Evolutionary conservation across 306 rosid species (phyloP), one percentile per base, ranked within the genome.

Genomic region (Dryas drummondii): DNA sequence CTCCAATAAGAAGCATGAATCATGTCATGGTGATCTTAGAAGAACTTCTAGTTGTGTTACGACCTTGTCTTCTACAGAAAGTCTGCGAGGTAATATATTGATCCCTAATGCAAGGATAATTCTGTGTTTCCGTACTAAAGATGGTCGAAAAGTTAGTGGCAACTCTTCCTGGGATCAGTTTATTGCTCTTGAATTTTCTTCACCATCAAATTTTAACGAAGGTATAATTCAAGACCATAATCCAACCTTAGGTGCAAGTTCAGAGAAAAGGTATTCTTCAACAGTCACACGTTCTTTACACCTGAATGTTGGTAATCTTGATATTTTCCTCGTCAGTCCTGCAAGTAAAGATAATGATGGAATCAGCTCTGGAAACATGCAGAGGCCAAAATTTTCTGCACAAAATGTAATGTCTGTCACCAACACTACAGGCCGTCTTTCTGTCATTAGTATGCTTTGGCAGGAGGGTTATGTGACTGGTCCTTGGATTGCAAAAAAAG

Each of bases 381-480:
- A 49, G 81, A 65, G 70, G 78, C 82, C 69, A 64, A 83, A 79
- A 51, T 79, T 88, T 83, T 81, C 74, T 62, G 89, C 91, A 22
- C 82, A 87, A 69, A 75, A 82, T 65, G 60, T 94, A 77, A 71
- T 94, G 77, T 90, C 97, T 40, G 81, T 87, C 72, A 59, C 79
- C 55, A 79, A 75, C 74, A 84, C 72, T 75, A 77, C 77, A n/a
- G 84, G 84, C 48, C 64, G 60, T 85, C 78, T 52, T 72, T 90
- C 97, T 61, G 80, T 84, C 71, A 73, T 94, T 71, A 84, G 84
- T 70, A 79, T 88, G 83, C 79, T 81, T 82, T 87, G 96, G 92
- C 98, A 90, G 84, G 90, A 84, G 79, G 97, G 97, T 77, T 73
- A 65, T 76, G 90, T 90, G 69, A 91, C 97, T 81, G 98, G 98